Evolutionary conservation across 2,329 filamentous ascomycete species (phyloP).

Genomic region (Zasmidium cellare): DNA sequence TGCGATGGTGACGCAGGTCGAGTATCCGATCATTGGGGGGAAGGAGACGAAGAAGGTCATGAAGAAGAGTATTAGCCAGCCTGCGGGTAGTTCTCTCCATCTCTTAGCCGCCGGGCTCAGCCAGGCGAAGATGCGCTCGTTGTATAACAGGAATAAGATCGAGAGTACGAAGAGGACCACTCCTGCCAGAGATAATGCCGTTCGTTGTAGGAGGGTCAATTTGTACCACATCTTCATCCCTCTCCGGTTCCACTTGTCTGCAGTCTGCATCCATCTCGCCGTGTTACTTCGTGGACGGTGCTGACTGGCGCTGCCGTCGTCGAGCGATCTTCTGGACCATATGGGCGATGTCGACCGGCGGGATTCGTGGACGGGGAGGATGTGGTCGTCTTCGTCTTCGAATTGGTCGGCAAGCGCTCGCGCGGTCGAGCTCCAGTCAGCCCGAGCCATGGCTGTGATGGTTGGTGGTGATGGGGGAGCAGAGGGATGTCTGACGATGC

Average conservation of each 20-base stretch:
- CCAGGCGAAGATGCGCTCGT: constrained; percentile 74
- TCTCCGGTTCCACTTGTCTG: constrained; percentile 47
- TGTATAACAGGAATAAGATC: constrained; percentile 74
- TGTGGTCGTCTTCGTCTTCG: constrained; percentile 35
- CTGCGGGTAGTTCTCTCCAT: constrained; percentile 73
- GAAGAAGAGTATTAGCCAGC: constrained; percentile 73
- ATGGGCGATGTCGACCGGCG: constrained; percentile 32
- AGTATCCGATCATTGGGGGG: constrained; percentile 86
- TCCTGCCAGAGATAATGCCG: constrained; percentile 55
- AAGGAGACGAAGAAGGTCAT: constrained; percentile 77
- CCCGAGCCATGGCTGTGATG: constrained; percentile 15
- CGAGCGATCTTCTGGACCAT: constrained; percentile 19
- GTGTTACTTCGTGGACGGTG: constrained; percentile 37
- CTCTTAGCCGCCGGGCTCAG: constrained; percentile 71
- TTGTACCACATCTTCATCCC: constrained; percentile 53
- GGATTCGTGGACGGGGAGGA: constrained; percentile 36
- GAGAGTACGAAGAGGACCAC: constrained; percentile 54
- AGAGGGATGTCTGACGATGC: neutral
- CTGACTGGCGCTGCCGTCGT: constrained; percentile 2
- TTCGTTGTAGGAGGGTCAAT: constrained; percentile 62
- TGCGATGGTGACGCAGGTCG: constrained; percentile 68
- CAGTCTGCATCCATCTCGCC: constrained; percentile 42
- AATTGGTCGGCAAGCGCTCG: constrained; percentile 56
- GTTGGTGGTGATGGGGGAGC: neutral
- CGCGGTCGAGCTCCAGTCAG: constrained; percentile 53